Conservation (phyloP, 257 asterid genomes). For the Nemophila menziesii region DNA sequence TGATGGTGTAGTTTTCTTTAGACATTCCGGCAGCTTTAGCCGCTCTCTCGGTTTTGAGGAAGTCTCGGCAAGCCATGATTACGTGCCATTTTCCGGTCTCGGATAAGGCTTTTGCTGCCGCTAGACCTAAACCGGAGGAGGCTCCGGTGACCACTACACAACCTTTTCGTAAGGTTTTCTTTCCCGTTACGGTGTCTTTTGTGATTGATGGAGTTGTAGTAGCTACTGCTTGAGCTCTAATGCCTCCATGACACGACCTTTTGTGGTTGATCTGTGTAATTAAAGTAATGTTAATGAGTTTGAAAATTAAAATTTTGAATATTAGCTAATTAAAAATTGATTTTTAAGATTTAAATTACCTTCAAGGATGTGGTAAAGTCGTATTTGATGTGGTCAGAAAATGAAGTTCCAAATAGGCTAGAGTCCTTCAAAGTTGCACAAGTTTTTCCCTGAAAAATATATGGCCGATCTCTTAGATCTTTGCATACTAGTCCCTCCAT, state of each 20-base stretch:
- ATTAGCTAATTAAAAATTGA: not conserved
- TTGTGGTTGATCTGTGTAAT: not conserved
- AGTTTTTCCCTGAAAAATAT: conserved; percentile 43
- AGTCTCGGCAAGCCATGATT: conserved; percentile 77
- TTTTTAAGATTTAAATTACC: not conserved
- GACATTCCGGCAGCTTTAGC: conserved; percentile 60
- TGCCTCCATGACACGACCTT: conserved; percentile 10
- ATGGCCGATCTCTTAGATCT: not conserved
- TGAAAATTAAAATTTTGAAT: not conserved
- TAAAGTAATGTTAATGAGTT: too few species aligned
- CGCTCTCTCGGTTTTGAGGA: conserved; percentile 78
- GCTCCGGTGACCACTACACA: conserved; percentile 65
- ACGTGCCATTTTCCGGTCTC: conserved; percentile 86
- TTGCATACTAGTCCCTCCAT: too few species aligned
- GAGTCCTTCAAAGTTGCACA: conserved; percentile 47
- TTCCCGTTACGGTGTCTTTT: conserved; percentile 30
- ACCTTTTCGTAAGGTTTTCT: conserved; percentile 66
- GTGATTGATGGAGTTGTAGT: conserved; percentile 37
- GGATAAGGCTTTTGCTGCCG: conserved; percentile 66
- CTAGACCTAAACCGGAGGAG: conserved; percentile 77
- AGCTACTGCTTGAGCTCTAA: conserved; percentile 47
- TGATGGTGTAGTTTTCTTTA: conserved; percentile 56
- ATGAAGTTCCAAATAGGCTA: conserved; percentile 55
- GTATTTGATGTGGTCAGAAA: conserved; percentile 43
- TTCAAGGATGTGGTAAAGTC: conserved; percentile 26